These are phyloP conservation scores for Botrytis elliptica DNA, from an alignment of 2,329 filamentous ascomycete genomes.

Conservation along the genomic window DNA sequence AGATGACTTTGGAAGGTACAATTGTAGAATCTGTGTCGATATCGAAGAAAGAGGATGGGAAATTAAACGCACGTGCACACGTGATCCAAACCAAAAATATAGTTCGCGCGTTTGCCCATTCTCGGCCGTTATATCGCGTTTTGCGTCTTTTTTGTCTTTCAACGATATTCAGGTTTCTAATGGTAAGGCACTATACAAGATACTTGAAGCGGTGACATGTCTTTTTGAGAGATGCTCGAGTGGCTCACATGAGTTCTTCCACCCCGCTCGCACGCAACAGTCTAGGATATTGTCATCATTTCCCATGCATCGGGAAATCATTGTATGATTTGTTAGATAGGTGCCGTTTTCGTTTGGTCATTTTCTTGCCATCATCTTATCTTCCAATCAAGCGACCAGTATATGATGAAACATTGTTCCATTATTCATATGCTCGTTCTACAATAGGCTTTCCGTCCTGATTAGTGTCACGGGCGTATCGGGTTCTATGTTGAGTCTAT, in stretches of 20 bases:
- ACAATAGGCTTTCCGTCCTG: not conserved
- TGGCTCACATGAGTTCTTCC: not conserved
- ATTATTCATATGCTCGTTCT: not conserved
- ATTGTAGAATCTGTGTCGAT: not conserved
- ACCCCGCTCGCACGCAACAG: not conserved
- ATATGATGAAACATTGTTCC: not conserved
- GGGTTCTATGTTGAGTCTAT: not conserved
- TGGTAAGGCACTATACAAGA: too few species aligned
- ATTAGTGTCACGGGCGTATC: not conserved
- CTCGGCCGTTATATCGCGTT: not conserved
- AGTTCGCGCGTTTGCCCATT: not conserved
- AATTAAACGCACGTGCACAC: not conserved
- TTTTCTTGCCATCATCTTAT: not conserved
- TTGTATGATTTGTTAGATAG: not conserved
- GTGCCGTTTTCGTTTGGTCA: not conserved
- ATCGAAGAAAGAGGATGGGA: not conserved
- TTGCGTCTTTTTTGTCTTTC: not conserved
- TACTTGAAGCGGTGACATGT: not conserved
- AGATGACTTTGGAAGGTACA: too few species aligned
- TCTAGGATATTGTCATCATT: not conserved
- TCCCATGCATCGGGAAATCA: not conserved
- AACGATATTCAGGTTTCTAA: not conserved
- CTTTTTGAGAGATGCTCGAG: not conserved
- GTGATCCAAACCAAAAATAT: not conserved
- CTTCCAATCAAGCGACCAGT: not conserved